A percentile compares a stretch with the other conserved stretches of the same genome.
Evolutionary conservation across 192 early-diverging fungal genomes (phyloP).

Genomic region (Coemansia sp.): DNA sequence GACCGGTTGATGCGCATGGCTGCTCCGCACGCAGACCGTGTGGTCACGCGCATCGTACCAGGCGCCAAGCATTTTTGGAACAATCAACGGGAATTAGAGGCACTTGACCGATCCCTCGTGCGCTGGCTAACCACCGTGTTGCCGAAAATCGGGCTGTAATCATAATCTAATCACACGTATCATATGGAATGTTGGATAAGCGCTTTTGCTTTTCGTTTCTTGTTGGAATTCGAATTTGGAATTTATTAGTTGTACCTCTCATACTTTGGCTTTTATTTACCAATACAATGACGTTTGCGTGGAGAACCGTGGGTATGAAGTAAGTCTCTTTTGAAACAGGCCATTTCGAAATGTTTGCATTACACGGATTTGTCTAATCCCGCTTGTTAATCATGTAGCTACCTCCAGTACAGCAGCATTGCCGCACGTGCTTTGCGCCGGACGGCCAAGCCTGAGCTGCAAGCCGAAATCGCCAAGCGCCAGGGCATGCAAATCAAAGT

Average conservation of each 20-base stretch:
- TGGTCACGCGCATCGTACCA: constrained; percentile 26
- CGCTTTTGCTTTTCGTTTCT: too few relatives aligned
- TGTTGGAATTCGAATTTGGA: too few relatives aligned
- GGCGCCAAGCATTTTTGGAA: constrained; percentile 43
- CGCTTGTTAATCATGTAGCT: constrained; percentile 20
- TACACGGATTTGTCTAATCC: too few relatives aligned
- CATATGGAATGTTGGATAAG: too few relatives aligned
- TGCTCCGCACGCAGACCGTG: constrained; percentile 1
- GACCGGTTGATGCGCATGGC: constrained; percentile 37
- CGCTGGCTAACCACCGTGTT: constrained; percentile 3
- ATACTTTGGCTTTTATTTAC: neutral
- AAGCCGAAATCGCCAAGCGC: constrained; percentile 51
- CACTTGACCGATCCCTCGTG: neutral
- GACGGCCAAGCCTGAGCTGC: constrained; percentile 43
- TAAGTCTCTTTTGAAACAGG: neutral
- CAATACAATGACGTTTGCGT: constrained; percentile 2
- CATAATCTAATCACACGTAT: too few relatives aligned
- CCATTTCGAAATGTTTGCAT: too few relatives aligned
- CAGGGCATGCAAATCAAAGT: constrained; percentile 43
- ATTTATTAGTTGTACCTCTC: too few relatives aligned
- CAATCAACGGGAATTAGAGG: constrained; percentile 5
- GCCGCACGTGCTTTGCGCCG: constrained; percentile 53
- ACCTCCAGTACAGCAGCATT: constrained; percentile 55
- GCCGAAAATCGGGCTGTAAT: neutral
- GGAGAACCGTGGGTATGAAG: constrained; percentile 3